Conservation (phyloP, 2,329 filamentous ascomycete genomes). For the Epichloe scottii region DNA sequence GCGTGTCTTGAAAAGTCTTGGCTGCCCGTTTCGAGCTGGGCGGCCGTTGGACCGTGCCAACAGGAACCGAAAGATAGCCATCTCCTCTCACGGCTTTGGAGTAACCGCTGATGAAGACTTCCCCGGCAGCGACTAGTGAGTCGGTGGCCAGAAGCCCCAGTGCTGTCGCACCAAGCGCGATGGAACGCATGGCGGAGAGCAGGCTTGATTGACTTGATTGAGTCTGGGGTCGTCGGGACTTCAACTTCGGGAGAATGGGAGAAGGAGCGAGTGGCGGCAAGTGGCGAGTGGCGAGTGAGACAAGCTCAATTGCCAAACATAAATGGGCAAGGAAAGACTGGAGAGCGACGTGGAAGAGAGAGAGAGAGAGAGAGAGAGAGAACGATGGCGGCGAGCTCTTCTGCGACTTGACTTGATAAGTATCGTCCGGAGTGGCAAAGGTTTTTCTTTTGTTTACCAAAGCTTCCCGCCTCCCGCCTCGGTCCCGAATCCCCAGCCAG, state of each 20-base stretch:
- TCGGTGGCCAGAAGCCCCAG: constrained; percentile 8
- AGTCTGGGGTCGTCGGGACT: background rate
- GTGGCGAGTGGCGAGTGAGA: background rate
- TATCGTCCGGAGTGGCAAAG: background rate
- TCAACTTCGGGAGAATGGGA: background rate
- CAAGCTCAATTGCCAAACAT: background rate
- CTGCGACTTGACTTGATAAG: background rate
- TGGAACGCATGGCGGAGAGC: constrained; percentile 7
- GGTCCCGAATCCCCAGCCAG: background rate
- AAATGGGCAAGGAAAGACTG: background rate
- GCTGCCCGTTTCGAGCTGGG: constrained; percentile 7
- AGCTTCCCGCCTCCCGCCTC: background rate
- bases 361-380: background rate
- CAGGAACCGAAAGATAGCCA: constrained; percentile 25
- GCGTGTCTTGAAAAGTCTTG: constrained; percentile 16
- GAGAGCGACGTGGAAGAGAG: background rate
- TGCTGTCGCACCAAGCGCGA: constrained; percentile 5
- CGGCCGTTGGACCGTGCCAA: constrained; percentile 19
- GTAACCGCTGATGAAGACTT: constrained; percentile 8
- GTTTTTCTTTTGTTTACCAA: background rate
- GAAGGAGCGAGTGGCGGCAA: background rate
- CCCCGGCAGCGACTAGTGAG: constrained; percentile 1
- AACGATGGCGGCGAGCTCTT: too few species aligned
- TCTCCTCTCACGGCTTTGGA: constrained; percentile 19
- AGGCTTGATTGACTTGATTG: background rate